phyloP scores from a whole-genome alignment of 805 yeast species.

The Candida stauntonica region DNA sequence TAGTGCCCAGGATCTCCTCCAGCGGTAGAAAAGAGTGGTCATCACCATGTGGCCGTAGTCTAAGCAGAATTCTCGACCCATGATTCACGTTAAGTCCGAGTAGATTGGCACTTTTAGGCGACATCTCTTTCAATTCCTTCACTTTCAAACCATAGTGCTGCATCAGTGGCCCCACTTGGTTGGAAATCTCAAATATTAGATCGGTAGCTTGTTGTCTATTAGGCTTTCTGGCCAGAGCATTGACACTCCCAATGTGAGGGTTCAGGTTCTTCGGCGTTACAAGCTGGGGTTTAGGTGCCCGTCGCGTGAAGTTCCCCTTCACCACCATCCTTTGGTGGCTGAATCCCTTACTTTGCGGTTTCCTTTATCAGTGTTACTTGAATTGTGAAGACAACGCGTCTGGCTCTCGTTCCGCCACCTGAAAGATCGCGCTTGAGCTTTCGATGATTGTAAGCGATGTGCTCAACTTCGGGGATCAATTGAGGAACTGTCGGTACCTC shows the following conservation, averaged over 20 bases:
- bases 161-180: conserved; percentile 74
- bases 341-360: no score
- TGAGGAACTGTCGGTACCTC: no score
- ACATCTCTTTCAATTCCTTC: conserved; percentile 71
- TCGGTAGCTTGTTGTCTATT: conserved; percentile 48
- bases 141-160: conserved; percentile 61
- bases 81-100: conserved; percentile 79
- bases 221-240: conserved; percentile 47
- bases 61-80: conserved; percentile 67
- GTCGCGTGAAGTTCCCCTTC: conserved; percentile 17
- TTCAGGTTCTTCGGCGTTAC: conserved; percentile 28
- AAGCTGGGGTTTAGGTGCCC: conserved; percentile 14
- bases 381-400: no score
- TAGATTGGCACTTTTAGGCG: conserved; percentile 59
- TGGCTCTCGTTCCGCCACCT: no score
- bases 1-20: conserved; percentile 68
- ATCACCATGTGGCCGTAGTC: conserved; percentile 61
- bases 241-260: conserved; percentile 26
- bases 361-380: no score
- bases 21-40: conserved; percentile 53
- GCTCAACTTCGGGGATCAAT: no score
- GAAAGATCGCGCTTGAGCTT: no score
- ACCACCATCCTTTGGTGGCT: conserved; percentile 19
- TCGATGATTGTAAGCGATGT: no score
- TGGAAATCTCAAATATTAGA: conserved; percentile 64